Conservation (phyloP, 768 basidiomycete genomes). For the Rossbeevera mucosa region DNA sequence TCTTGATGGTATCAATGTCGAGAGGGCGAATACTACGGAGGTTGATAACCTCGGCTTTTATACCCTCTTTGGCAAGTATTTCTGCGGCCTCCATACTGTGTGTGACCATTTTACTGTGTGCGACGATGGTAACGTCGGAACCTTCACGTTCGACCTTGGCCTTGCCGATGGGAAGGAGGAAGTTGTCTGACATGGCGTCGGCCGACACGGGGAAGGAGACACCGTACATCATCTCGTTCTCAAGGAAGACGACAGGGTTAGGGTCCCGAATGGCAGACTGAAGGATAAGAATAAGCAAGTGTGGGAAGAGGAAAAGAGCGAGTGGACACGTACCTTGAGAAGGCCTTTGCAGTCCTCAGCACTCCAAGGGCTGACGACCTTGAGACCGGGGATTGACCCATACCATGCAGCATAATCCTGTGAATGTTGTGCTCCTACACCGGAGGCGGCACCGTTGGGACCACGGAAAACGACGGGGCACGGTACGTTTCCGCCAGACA, state of each 20-base stretch:
- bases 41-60: constrained; percentile 98
- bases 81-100: constrained; percentile 95
- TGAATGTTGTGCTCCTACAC: constrained; percentile 96
- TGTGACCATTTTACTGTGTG: constrained; percentile 97
- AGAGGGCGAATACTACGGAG: constrained; percentile 92
- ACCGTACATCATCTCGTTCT: constrained; percentile 99
- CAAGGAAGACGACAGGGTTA: constrained; percentile 97
- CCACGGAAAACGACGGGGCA: constrained; percentile 99
- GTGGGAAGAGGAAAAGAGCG: background rate
- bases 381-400: constrained; percentile 88
- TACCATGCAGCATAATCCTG: constrained; percentile 98
- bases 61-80: constrained; percentile 87
- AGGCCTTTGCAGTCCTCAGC: constrained; percentile 99
- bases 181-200: constrained; percentile 94
- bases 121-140: constrained; percentile 91
- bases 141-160: constrained; percentile 94
- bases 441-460: constrained; percentile 96
- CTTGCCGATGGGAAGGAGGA: constrained; percentile 95
- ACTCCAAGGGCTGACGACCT: constrained; percentile 96
- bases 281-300: background rate
- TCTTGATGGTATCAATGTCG: constrained; percentile 95
- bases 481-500: constrained; percentile 98
- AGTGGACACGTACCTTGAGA: constrained; percentile 63
- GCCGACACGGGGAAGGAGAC: constrained; percentile 93
- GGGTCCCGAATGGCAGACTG: constrained; percentile 97